Percentiles rank a stretch among this genome's conserved stretches.
Evolutionary conservation across 768 basidiomycete genomes (phyloP).

Genomic region (Rhizopogon vulgaris): DNA sequence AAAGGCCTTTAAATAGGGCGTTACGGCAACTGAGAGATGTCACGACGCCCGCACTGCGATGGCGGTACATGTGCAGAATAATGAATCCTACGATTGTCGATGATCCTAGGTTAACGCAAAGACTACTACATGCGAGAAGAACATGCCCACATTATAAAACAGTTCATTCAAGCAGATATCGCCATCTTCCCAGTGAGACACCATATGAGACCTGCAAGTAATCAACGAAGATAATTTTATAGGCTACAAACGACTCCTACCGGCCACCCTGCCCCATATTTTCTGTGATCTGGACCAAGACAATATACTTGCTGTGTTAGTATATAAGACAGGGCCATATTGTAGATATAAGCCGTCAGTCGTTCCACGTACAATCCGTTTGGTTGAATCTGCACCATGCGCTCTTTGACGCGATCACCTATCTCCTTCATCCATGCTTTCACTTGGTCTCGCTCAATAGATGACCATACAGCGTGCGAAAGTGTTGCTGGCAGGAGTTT

Average conservation of each 20-base stretch:
- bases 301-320: conserved; percentile 70
- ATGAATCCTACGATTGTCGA: conserved; percentile 49
- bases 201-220: conserved; percentile 62
- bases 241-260: conserved; percentile 34
- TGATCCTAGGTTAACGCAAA: conserved; percentile 2
- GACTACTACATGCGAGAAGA: conserved; percentile 1
- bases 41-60: conserved; percentile 49
- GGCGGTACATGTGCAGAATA: conserved; percentile 61
- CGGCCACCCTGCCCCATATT: conserved; percentile 82
- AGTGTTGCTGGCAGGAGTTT: conserved; percentile 70
- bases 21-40: conserved; percentile 3
- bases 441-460: conserved; percentile 63
- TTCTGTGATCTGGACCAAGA: conserved; percentile 79
- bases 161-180: conserved; percentile 76
- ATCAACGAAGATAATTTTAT: conserved; percentile 5
- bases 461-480: conserved; percentile 57
- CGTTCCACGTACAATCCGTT: conserved; percentile 64
- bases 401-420: conserved; percentile 76
- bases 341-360: conserved; percentile 8
- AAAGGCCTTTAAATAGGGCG: not conserved
- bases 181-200: conserved; percentile 84
- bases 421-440: conserved; percentile 81
- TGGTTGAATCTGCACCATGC: conserved; percentile 81
- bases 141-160: conserved; percentile 61
- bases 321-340: not conserved